Evolutionary conservation across 1,284 basidiomycete genomes (phyloP).

Genomic region (Erythrobasidium hasegawianum): DNA sequence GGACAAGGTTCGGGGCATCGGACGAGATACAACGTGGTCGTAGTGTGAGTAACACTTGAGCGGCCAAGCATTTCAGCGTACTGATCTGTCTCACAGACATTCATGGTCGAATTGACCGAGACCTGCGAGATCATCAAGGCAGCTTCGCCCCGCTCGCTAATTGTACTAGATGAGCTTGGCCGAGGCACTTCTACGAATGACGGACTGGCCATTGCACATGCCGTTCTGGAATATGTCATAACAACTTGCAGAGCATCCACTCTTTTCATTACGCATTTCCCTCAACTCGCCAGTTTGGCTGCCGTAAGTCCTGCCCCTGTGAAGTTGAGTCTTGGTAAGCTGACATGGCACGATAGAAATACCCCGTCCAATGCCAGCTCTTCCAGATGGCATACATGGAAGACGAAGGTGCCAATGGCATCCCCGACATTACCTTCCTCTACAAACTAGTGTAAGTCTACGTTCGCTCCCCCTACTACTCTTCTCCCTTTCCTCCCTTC

Average conservation of each 20-base stretch:
- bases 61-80: conserved; percentile 57
- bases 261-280: conserved; percentile 92
- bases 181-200: conserved; percentile 80
- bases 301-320: conserved; percentile 21
- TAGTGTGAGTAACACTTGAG: conserved; percentile 5
- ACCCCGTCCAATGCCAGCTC: conserved; percentile 57
- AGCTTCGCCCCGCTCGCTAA: conserved; percentile 48
- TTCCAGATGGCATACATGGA: conserved; percentile 80
- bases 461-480: conserved; percentile 34
- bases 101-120: conserved; percentile 75
- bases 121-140: conserved; percentile 75
- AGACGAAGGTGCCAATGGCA: conserved; percentile 61
- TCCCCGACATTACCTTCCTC: conserved; percentile 74
- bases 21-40: conserved; percentile 79
- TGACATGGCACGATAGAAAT: conserved; percentile 18
- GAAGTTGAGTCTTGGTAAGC: background rate
- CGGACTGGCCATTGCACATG: conserved; percentile 76
- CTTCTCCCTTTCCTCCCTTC: conserved; percentile 2
- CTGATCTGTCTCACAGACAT: conserved; percentile 78
- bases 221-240: conserved; percentile 74
- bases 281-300: conserved; percentile 47
- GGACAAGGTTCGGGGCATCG: conserved; percentile 68
- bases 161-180: conserved; percentile 69
- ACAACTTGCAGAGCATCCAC: conserved; percentile 66
- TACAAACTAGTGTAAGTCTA: conserved; percentile 59